A percentile compares a stretch with the other conserved stretches of the same genome.
These are phyloP conservation scores for Cytospora paraplurivora DNA, from an alignment of 2,329 filamentous ascomycete genomes.

Conservation along the genomic window DNA sequence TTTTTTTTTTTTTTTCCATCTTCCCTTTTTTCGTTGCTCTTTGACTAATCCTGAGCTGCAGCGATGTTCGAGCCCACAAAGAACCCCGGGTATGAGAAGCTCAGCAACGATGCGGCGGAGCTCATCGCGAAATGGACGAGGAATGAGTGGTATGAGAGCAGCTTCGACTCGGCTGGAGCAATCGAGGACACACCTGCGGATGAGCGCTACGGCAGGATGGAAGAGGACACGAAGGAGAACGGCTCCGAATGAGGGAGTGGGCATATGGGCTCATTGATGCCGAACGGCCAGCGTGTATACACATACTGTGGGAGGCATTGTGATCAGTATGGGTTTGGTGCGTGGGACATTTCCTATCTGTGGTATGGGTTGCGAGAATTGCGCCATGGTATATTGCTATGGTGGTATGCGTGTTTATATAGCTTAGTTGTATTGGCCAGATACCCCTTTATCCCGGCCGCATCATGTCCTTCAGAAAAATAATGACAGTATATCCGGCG, in stretches of 20 bases:
- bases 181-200: not conserved
- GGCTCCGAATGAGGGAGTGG: not conserved
- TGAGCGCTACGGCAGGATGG: not conserved
- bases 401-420: conserved; percentile 1
- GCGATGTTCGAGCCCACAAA: conserved; percentile 73
- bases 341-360: not conserved
- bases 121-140: conserved; percentile 66
- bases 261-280: not conserved
- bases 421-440: conserved; percentile 8
- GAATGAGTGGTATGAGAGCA: conserved; percentile 68
- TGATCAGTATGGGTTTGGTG: too few species aligned
- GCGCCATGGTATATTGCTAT: conserved; percentile 9
- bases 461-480: not conserved
- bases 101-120: conserved; percentile 66
- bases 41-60: conserved; percentile 35
- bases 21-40: too few species aligned
- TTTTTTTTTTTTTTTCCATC: too few species aligned
- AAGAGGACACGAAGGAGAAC: too few species aligned
- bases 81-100: conserved; percentile 71
- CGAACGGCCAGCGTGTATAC: too few species aligned
- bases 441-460: conserved; percentile 23
- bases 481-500: not conserved
- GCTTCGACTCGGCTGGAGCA: conserved; percentile 38
- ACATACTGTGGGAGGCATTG: too few species aligned
- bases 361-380: conserved; percentile 16